Evolutionary conservation across 352 stramenopile genomes (phyloP), one percentile per base, ranked within the genome.

Genomic region (Pythium monospermum): DNA sequence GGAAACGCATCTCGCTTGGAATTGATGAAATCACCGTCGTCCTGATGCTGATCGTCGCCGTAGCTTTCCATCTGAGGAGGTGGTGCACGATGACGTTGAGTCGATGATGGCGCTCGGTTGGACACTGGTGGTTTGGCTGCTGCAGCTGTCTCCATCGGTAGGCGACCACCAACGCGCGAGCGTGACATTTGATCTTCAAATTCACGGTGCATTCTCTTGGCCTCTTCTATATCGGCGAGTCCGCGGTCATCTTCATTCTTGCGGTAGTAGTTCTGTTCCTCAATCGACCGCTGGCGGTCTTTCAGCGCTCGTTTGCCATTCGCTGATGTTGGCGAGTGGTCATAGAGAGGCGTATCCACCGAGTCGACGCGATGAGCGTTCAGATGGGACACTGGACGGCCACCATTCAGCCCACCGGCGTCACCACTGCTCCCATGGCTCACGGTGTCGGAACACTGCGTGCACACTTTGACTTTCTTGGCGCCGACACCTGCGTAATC

Each of bases 401-500:
- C n/a, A n/a, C n/a, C n/a, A n/a, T n/a, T n/a, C n/a, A n/a, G n/a
- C n/a, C n/a, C n/a, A n/a, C n/a, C n/a, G 25, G 12, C 26, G n/a
- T 37, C 30, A 19, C 51, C 49, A 18, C 27, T 23, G 7, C 13
- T 19, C 12, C 61, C 61, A 15, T 69, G 54, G 35, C 49, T 53
- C 3, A 85, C 73, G 0, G 41, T 65, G 21, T 85, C 76, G 0
- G 73, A 74, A 54, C 80, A 91, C 16, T 78, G 61, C 6, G 67
- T 28, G 31, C 80, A 91, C 31, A 91, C 82, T n/a, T 69, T 69
- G 38, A 87, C 72, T 59, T 87, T 87, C 55, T 80, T 86, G 12
- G 57, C 57, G 12, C 76, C 73, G 3, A 66, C 36, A 1, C 59
- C 65, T 0, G 58, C 69, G 30, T 79, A 76, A 49, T 86, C 75